A percentile compares a stretch with the other conserved stretches of the same genome.
Conservation (phyloP, 2,329 filamentous ascomycete genomes). For the Phialophora verrucosa region DNA sequence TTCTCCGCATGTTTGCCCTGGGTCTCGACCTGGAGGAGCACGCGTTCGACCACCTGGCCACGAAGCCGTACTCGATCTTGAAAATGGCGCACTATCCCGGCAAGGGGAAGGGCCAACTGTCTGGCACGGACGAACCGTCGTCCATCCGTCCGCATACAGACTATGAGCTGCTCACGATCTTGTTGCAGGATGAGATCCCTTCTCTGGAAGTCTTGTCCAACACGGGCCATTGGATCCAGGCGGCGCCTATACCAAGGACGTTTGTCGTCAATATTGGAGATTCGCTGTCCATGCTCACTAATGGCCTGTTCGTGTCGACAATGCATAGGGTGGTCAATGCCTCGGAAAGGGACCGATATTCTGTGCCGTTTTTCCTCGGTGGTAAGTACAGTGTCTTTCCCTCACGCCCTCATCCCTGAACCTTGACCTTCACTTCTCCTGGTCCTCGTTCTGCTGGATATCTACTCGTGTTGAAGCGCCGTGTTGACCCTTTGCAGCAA, state of each 20-base stretch:
- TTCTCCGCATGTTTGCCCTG: conserved; percentile 62
- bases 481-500: conserved; percentile 22
- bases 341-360: conserved; percentile 47
- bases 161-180: conserved; percentile 59
- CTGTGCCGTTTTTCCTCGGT: conserved; percentile 64
- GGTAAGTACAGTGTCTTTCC: conserved; percentile 56
- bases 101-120: conserved; percentile 32
- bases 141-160: conserved; percentile 52
- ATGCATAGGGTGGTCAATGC: conserved; percentile 60
- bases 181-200: conserved; percentile 60
- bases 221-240: conserved; percentile 52
- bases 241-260: conserved; percentile 49
- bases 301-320: conserved; percentile 57
- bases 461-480: background rate
- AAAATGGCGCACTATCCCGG: conserved; percentile 56
- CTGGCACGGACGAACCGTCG: conserved; percentile 41
- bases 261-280: conserved; percentile 60
- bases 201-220: conserved; percentile 57
- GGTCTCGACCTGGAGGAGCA: conserved; percentile 60
- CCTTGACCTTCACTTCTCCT: background rate
- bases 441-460: background rate
- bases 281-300: conserved; percentile 57
- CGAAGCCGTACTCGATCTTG: conserved; percentile 55
- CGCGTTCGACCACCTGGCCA: conserved; percentile 61
- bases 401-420: conserved; percentile 34